These are phyloP conservation scores for Sclerospora graminicola DNA, from an alignment of 352 stramenopile species.

Conservation along the genomic window DNA sequence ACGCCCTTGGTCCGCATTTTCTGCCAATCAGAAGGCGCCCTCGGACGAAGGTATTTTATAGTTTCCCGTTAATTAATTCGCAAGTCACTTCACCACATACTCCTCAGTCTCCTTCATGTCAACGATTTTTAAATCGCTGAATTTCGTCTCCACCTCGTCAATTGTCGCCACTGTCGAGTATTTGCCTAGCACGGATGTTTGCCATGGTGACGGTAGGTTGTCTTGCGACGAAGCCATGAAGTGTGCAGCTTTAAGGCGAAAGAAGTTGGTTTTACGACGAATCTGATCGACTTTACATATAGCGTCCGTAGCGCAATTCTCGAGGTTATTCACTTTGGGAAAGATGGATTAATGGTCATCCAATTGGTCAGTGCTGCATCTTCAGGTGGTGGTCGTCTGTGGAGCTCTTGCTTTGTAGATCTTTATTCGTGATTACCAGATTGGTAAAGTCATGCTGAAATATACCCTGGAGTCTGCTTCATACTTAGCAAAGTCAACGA, in stretches of 20 bases:
- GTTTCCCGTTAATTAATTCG: too few relatives aligned
- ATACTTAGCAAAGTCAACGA: slow-evolving; percentile 39
- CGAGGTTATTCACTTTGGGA: slow-evolving; percentile 32
- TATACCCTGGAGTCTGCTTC: slow-evolving; percentile 18
- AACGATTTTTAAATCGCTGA: slow-evolving; percentile 19
- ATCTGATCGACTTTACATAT: slow-evolving; percentile 15
- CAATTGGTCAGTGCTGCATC: slow-evolving; percentile 24
- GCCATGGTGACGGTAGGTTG: slow-evolving; percentile 31
- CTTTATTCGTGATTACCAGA: slow-evolving; percentile 17
- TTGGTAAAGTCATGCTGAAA: slow-evolving; percentile 34
- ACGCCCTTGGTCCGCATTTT: too few relatives aligned
- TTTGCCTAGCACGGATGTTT: slow-evolving; percentile 29
- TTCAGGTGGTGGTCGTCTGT: slow-evolving; percentile 20
- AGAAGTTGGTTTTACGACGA: slow-evolving; percentile 35
- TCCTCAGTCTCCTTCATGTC: slow-evolving; percentile 24
- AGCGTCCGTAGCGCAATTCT: slow-evolving; percentile 7
- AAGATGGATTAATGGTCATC: slow-evolving; percentile 28
- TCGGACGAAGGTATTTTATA: too few relatives aligned
- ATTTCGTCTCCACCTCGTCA: slow-evolving; percentile 23
- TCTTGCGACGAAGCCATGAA: slow-evolving; percentile 46
- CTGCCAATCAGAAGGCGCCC: too few relatives aligned
- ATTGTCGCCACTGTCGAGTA: slow-evolving; percentile 29
- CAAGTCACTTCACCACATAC: too few relatives aligned
- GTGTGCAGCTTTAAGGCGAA: slow-evolving; percentile 28
- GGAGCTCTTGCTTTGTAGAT: slow-evolving; percentile 24